A percentile compares a stretch with the other conserved stretches of the same genome.
phyloP scores from a whole-genome alignment of 768 basidiomycete species.

The Russula griseocarnosa region DNA sequence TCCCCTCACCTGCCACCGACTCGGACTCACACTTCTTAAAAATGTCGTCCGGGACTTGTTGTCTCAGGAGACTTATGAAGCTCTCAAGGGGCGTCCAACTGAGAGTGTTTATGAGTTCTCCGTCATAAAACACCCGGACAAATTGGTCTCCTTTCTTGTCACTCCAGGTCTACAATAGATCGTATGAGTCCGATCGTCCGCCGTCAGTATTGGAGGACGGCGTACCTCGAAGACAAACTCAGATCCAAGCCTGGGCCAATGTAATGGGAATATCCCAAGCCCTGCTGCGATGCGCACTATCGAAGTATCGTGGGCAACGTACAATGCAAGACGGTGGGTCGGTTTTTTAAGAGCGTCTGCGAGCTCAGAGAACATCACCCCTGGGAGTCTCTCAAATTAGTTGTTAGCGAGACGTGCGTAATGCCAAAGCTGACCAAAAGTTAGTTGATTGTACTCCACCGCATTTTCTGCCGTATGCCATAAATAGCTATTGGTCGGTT shows the following conservation, averaged over 20 bases:
- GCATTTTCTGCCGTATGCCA: constrained; percentile 46
- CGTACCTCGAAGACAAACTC: constrained; percentile 45
- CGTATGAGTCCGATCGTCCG: not conserved
- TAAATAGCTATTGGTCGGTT: constrained; percentile 39
- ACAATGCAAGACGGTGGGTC: constrained; percentile 37
- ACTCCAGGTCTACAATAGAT: constrained; percentile 39
- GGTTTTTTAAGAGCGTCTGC: constrained; percentile 36
- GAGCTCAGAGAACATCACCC: constrained; percentile 46
- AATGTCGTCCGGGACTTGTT: constrained; percentile 37
- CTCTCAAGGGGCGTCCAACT: constrained; percentile 37
- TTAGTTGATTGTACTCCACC: constrained; percentile 40
- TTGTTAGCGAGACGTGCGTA: not conserved
- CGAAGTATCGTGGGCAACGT: constrained; percentile 45
- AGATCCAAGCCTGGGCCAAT: constrained; percentile 46
- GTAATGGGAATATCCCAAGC: constrained; percentile 36
- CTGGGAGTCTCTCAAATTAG: constrained; percentile 27
- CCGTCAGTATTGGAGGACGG: not conserved
- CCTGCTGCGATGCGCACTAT: constrained; percentile 39
- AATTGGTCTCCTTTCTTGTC: constrained; percentile 30
- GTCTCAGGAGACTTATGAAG: constrained; percentile 36
- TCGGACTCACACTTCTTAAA: constrained; percentile 26
- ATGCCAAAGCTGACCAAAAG: constrained; percentile 36
- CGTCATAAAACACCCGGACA: constrained; percentile 45
- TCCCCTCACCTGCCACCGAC: not conserved
- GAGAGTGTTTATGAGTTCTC: constrained; percentile 37